A percentile compares a stretch with the other conserved stretches of the same genome.
Conservation (phyloP, 139 green algal genomes). For the Tetradesmus obliquus region DNA sequence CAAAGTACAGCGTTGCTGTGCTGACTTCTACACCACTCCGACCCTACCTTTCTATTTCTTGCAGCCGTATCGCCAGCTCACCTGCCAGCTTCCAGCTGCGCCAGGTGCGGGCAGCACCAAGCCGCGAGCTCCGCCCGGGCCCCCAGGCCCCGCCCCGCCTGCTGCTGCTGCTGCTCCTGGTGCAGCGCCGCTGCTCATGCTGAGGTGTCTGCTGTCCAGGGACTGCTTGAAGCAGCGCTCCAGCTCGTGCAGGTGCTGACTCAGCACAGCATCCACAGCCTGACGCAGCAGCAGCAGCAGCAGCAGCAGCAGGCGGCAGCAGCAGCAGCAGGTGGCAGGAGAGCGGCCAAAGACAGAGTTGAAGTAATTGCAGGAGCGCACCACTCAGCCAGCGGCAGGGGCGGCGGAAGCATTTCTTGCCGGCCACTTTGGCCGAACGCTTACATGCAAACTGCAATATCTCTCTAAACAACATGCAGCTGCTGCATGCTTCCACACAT, state of each 20-base stretch:
- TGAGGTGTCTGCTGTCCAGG: constrained; percentile 78
- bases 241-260: constrained; percentile 59
- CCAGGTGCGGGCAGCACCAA: constrained; percentile 35
- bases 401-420: no score
- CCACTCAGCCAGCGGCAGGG: not conserved
- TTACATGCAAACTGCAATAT: no score
- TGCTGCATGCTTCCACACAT: not conserved
- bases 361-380: not conserved
- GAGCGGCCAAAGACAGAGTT: not conserved
- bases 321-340: not conserved
- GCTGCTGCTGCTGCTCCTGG: not conserved
- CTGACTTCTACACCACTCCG: not conserved
- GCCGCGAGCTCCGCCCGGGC: constrained; percentile 28
- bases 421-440: no score
- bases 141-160: not conserved
- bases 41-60: not conserved
- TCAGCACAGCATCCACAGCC: constrained; percentile 58
- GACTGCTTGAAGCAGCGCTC: constrained; percentile 62
- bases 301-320: not conserved
- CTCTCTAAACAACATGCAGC: not conserved
- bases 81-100: constrained; percentile 35
- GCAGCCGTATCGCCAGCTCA: not conserved
- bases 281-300: not conserved
- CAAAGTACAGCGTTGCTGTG: not conserved
- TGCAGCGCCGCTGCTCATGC: not conserved